A percentile compares a stretch with the other conserved stretches of the same genome.
These are phyloP conservation scores for Fraxinus xanthoxyloides DNA, from an alignment of 305 asterid species.

Conservation along the genomic window DNA sequence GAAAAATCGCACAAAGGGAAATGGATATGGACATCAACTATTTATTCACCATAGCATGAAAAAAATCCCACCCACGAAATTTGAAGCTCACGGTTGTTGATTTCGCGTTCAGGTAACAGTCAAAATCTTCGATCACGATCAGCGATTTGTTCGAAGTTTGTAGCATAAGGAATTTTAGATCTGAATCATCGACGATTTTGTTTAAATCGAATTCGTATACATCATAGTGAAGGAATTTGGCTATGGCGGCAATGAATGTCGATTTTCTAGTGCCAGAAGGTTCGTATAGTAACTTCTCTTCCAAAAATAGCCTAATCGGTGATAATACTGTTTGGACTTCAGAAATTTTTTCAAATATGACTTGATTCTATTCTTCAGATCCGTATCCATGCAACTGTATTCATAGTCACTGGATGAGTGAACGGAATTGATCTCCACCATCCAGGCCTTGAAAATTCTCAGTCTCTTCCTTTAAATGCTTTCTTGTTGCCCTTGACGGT, in stretches of 20 bases:
- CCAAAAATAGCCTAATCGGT: conserved; percentile 81
- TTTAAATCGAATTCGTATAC: conserved; percentile 71
- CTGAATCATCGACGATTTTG: conserved; percentile 63
- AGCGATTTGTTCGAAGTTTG: conserved; percentile 70
- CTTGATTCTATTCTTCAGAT: conserved; percentile 66
- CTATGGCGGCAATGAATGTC: conserved; percentile 72
- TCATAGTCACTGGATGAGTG: conserved; percentile 79
- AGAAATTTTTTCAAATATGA: conserved; percentile 81
- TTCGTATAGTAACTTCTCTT: conserved; percentile 76
- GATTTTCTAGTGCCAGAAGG: conserved; percentile 84
- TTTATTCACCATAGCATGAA: conserved; percentile 86
- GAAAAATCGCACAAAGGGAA: conserved; percentile 81
- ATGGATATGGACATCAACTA: conserved; percentile 76
- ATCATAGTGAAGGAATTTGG: conserved; percentile 64
- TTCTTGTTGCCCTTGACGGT: too few relatives aligned
- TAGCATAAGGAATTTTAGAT: conserved; percentile 60
- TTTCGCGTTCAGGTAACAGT: conserved; percentile 55
- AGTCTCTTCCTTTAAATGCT: too few relatives aligned
- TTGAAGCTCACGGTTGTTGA: conserved; percentile 57
- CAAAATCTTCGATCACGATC: conserved; percentile 78
- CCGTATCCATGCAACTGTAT: conserved; percentile 76
- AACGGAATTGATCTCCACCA: conserved; percentile 73
- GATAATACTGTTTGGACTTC: conserved; percentile 69
- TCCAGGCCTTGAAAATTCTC: conserved; percentile 17
- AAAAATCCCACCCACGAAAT: conserved; percentile 87